A percentile compares a stretch with the other conserved stretches of the same genome.
These are phyloP conservation scores for Biscogniauxia sp. DNA, from an alignment of 2,329 filamentous ascomycete species.

Conservation along the genomic window DNA sequence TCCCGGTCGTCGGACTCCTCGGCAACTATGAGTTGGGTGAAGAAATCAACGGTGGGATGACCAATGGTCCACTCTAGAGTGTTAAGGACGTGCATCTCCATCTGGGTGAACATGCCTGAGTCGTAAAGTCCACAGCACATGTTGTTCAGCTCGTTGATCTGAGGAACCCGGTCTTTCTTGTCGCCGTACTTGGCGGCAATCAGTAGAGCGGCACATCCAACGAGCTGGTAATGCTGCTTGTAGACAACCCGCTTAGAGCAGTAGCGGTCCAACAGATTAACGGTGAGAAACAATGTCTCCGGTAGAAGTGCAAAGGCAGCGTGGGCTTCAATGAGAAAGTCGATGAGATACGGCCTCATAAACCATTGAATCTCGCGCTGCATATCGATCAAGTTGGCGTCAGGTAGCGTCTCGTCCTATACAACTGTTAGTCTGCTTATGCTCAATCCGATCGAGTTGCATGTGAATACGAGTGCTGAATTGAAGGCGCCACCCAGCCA, in stretches of 20 bases:
- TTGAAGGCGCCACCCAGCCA: background rate
- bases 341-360: conserved; percentile 96
- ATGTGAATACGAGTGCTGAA: background rate
- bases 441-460: background rate
- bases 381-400: conserved; percentile 97
- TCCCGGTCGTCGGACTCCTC: conserved; percentile 78
- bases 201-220: conserved; percentile 91
- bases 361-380: conserved; percentile 99
- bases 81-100: conserved; percentile 99
- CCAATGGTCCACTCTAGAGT: conserved; percentile 95
- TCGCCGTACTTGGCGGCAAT: conserved; percentile 99
- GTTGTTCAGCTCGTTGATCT: conserved; percentile 93
- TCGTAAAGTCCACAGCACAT: conserved; percentile 99
- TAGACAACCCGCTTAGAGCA: conserved; percentile 97
- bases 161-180: conserved; percentile 97
- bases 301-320: conserved; percentile 90
- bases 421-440: conserved; percentile 12
- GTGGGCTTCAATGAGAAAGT: conserved; percentile 97
- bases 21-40: conserved; percentile 81
- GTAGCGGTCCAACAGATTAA: conserved; percentile 96
- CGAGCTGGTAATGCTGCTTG: conserved; percentile 97
- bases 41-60: conserved; percentile 93
- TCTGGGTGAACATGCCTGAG: conserved; percentile 99
- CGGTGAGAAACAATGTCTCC: conserved; percentile 91
- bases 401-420: conserved; percentile 80